phyloP scores from a whole-genome alignment of 2,329 filamentous ascomycete genomes.

The Didymella keratinophila region DNA sequence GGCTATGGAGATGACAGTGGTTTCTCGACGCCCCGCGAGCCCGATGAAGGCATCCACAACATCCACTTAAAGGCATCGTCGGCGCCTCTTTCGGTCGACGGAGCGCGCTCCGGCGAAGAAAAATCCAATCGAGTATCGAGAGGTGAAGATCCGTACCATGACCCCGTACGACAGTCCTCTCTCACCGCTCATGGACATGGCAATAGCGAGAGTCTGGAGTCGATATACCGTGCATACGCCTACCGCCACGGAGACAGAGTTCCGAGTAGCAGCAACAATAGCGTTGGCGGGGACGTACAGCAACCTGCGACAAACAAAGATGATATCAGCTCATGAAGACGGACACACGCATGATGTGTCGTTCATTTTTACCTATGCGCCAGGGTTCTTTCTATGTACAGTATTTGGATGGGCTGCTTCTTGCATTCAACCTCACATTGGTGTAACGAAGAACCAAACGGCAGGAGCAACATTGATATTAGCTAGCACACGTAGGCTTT shows the following conservation, averaged over 20 bases:
- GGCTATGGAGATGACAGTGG: slow-evolving; percentile 32
- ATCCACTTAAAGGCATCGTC: neutral
- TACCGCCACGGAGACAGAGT: neutral
- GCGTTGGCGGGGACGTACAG: neutral
- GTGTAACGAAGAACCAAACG: slow-evolving; percentile 5
- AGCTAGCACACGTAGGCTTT: slow-evolving; percentile 9
- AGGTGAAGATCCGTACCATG: neutral
- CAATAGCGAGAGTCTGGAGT: slow-evolving; percentile 2
- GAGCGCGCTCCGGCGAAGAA: neutral
- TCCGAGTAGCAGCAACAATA: slow-evolving; percentile 1
- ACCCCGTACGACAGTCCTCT: neutral
- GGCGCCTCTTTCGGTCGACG: neutral
- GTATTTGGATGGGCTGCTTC: neutral
- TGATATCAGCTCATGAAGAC: slow-evolving; percentile 4
- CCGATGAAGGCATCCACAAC: slow-evolving; percentile 8
- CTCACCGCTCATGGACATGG: neutral
- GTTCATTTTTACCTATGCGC: slow-evolving; percentile 10
- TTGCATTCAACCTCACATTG: slow-evolving; percentile 1
- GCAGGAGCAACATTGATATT: neutral
- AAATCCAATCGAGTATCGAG: neutral
- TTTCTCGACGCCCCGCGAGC: slow-evolving; percentile 7
- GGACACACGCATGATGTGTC: neutral
- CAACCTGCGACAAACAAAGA: neutral
- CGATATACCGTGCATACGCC: slow-evolving; percentile 11
- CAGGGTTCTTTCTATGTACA: neutral